Percentiles rank a stretch among this genome's conserved stretches.
Conservation (phyloP, 208 protist species). For the Acanthamoeba rhysodes region DNA sequence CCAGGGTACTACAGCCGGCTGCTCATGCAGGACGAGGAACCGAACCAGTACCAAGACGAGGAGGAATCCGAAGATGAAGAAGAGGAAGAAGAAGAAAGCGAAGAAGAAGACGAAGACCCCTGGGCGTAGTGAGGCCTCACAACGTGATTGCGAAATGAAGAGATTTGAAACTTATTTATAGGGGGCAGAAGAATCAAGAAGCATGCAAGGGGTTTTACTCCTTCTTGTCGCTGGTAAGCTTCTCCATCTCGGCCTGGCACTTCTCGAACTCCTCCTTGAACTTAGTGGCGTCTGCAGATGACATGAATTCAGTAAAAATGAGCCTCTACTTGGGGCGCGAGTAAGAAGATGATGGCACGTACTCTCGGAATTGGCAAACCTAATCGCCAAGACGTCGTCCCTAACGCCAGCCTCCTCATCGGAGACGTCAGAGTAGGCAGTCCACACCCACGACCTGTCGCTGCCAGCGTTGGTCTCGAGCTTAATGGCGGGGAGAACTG, state of each 20-base stretch:
- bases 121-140: background rate
- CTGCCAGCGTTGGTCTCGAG: slow-evolving; percentile 84
- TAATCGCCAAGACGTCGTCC: slow-evolving; percentile 86
- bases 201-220: background rate
- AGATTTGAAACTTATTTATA: background rate
- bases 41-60: background rate
- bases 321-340: background rate
- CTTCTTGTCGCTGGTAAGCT: background rate
- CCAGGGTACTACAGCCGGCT: background rate
- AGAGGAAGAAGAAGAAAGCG: background rate
- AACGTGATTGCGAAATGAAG: background rate
- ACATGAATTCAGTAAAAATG: too few species aligned
- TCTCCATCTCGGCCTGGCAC: slow-evolving; percentile 75
- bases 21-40: slow-evolving; percentile 19
- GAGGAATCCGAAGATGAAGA: background rate
- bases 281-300: slow-evolving; percentile 80
- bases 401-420: slow-evolving; percentile 80
- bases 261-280: slow-evolving; percentile 88
- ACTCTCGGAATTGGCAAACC: slow-evolving; percentile 90
- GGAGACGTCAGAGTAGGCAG: slow-evolving; percentile 81
- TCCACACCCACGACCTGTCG: slow-evolving; percentile 90
- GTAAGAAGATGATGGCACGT: background rate
- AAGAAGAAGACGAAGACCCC: background rate
- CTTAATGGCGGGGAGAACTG: slow-evolving; percentile 82
- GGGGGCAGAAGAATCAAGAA: background rate